Evolutionary conservation across 345 rosid genomes (phyloP).

Genomic region (Hevea brasiliensis): DNA sequence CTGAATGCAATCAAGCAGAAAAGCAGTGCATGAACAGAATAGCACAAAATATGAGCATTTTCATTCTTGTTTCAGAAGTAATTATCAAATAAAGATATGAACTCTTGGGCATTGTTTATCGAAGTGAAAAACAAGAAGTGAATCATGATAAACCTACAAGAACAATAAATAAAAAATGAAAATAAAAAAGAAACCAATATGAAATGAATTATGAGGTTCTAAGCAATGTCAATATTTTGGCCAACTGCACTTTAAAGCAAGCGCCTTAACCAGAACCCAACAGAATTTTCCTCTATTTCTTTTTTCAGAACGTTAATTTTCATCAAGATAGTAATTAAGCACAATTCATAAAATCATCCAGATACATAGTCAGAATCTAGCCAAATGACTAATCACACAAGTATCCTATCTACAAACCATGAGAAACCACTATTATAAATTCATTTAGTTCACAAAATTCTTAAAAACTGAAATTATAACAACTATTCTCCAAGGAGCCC

Average conservation of each 20-base stretch:
- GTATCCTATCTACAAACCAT: neutral
- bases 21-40: neutral
- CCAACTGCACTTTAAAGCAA: neutral
- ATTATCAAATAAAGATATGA: neutral
- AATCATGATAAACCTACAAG: neutral
- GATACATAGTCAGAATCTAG: neutral
- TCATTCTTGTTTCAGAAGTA: neutral
- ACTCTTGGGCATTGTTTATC: neutral
- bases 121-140: neutral
- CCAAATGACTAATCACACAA: neutral
- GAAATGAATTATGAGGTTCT: neutral
- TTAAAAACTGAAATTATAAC: neutral
- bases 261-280: neutral
- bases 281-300: neutral
- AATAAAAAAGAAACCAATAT: neutral
- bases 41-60: neutral
- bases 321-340: neutral
- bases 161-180: neutral
- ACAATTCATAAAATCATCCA: neutral
- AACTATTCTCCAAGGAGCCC: neutral
- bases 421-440: neutral
- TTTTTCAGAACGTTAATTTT: neutral
- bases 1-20: slow-evolving; percentile 24
- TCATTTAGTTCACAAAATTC: neutral
- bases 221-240: neutral